Percentiles rank a stretch among this genome's conserved stretches.
Conservation (phyloP, 495 filamentous ascomycete species). For the Penicillium fimorum region DNA sequence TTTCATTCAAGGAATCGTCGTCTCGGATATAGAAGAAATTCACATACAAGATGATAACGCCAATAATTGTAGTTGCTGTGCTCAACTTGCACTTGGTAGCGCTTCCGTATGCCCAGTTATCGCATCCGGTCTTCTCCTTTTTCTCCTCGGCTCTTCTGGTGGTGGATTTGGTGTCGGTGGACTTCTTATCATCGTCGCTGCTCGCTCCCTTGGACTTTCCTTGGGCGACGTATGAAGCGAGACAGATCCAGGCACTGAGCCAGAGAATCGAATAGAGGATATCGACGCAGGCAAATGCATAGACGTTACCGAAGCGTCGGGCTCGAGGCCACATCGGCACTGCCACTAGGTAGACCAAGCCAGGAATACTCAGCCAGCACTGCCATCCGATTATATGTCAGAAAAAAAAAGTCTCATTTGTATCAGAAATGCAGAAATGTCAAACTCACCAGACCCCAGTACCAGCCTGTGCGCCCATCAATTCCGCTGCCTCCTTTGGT, state of each 20-base stretch:
- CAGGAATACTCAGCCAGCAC: constrained; percentile 84
- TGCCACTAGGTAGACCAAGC: constrained; percentile 78
- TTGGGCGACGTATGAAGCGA: constrained; percentile 66
- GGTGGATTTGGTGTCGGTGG: constrained; percentile 19
- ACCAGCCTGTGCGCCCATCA: constrained; percentile 70
- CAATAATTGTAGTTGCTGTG: constrained; percentile 74
- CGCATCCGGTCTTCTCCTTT: constrained; percentile 39
- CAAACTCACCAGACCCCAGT: constrained; percentile 69
- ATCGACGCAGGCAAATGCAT: constrained; percentile 77
- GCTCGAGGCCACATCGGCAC: constrained; percentile 83
- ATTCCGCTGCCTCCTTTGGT: constrained; percentile 56
- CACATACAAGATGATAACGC: constrained; percentile 76
- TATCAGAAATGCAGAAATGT: neutral
- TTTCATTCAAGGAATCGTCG: neutral
- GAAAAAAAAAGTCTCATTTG: constrained; percentile 7
- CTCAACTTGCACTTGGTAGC: constrained; percentile 65
- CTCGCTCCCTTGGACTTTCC: constrained; percentile 26
- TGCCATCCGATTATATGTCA: constrained; percentile 34
- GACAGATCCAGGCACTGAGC: constrained; percentile 77
- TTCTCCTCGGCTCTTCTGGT: constrained; percentile 17
- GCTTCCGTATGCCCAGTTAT: constrained; percentile 54
- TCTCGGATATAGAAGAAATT: constrained; percentile 2
- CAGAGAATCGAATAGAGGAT: constrained; percentile 72
- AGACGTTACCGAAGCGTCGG: constrained; percentile 73
- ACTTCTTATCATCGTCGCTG: constrained; percentile 19